Percentiles rank a stretch among this genome's conserved stretches.
phyloP scores from a whole-genome alignment of 805 yeast genomes.

The Ogataea philodendri region DNA sequence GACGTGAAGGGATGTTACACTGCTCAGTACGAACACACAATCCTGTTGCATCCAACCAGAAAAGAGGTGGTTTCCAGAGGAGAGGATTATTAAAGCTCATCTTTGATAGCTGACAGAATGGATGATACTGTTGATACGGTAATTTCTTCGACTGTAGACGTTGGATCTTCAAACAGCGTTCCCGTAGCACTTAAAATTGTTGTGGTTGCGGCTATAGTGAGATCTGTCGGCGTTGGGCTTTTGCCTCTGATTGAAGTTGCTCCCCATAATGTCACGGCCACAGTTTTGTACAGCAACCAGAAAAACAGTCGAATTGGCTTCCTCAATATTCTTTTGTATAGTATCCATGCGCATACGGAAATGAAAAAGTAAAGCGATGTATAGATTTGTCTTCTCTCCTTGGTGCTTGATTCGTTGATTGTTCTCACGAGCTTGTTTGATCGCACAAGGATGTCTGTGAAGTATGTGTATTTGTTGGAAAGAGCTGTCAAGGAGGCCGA shows the following conservation, averaged over 20 bases:
- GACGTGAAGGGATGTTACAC: conserved; percentile 86
- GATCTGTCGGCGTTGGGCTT: conserved; percentile 3
- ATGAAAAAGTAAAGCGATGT: conserved; percentile 45
- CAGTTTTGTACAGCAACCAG: conserved; percentile 45
- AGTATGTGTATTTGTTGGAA: conserved; percentile 41
- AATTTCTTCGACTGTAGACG: neutral
- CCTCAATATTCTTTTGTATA: conserved; percentile 48
- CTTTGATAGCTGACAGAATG: conserved; percentile 7
- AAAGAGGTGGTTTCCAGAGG: conserved; percentile 96
- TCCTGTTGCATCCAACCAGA: conserved; percentile 81
- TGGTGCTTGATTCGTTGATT: conserved; percentile 50
- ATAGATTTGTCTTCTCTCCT: conserved; percentile 49
- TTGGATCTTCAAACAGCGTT: neutral
- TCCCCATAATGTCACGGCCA: conserved; percentile 25
- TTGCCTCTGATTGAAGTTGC: conserved; percentile 9
- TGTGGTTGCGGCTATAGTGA: conserved; percentile 2
- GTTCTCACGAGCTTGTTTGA: conserved; percentile 47
- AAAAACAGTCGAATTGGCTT: conserved; percentile 43
- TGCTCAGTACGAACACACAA: conserved; percentile 96
- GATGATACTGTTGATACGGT: conserved; percentile 2
- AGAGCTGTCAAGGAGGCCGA: conserved; percentile 40
- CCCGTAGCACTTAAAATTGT: conserved; percentile 2
- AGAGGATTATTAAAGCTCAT: conserved; percentile 66
- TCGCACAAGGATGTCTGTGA: conserved; percentile 40
- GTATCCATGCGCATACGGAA: conserved; percentile 46